Evolutionary conservation across 1,139 yeast species (phyloP).

Genomic region (Geotrichum cucujoidarum): DNA sequence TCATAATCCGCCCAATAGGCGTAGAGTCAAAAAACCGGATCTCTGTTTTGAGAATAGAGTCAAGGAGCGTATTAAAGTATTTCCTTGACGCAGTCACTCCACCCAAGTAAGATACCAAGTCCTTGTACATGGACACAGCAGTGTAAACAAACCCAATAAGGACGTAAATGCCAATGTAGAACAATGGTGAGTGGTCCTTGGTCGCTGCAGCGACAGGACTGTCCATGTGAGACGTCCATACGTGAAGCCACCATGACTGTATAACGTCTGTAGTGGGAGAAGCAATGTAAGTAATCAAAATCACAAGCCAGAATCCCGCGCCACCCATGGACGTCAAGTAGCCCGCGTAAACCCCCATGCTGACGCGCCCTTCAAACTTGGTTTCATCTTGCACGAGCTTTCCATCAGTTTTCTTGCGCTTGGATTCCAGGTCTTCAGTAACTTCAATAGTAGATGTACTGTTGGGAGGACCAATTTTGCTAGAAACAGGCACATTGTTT

Average conservation of each 20-base stretch:
- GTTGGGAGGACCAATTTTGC: slow-evolving; percentile 13
- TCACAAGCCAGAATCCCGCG: slow-evolving; percentile 44
- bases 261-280: slow-evolving; percentile 58
- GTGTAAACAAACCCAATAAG: slow-evolving; percentile 64
- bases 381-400: slow-evolving; percentile 75
- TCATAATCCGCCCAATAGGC: slow-evolving; percentile 95
- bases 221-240: slow-evolving; percentile 51
- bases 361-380: slow-evolving; percentile 80
- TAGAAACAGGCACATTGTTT: slow-evolving; percentile 24
- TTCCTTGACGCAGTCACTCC: slow-evolving; percentile 77
- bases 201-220: slow-evolving; percentile 4
- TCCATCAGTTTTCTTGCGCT: slow-evolving; percentile 39
- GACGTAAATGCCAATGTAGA: slow-evolving; percentile 65
- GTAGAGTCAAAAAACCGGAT: slow-evolving; percentile 91
- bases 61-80: slow-evolving; percentile 62
- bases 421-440: slow-evolving; percentile 18
- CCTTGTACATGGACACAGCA: slow-evolving; percentile 52
- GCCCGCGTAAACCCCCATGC: slow-evolving; percentile 59
- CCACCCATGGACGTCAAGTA: slow-evolving; percentile 69
- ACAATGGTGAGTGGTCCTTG: slow-evolving; percentile 45
- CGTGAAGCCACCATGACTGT: slow-evolving; percentile 83
- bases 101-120: slow-evolving; percentile 56
- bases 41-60: slow-evolving; percentile 66
- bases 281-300: slow-evolving; percentile 45
- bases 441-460: slow-evolving; percentile 13